Percentiles rank a stretch among this genome's conserved stretches.
Evolutionary conservation across 768 basidiomycete species (phyloP).

Genomic region (Boletus patriciae): DNA sequence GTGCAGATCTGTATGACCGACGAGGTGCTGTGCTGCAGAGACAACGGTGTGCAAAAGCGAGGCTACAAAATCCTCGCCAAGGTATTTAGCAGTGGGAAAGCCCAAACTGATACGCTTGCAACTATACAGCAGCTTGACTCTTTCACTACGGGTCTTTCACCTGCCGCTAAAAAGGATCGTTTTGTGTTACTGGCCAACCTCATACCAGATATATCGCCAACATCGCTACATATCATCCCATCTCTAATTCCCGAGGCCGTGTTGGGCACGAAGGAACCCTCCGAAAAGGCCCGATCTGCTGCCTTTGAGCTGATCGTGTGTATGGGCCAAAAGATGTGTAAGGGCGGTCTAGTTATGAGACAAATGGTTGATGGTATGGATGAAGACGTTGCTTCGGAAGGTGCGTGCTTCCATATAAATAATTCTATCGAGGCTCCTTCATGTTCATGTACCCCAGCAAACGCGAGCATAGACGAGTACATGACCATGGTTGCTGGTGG

Average conservation of each 20-base stretch:
- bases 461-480: conserved; percentile 85
- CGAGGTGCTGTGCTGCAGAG: conserved; percentile 69
- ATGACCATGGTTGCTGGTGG: conserved; percentile 97
- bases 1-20: conserved; percentile 68
- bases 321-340: conserved; percentile 91
- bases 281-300: conserved; percentile 83
- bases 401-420: conserved; percentile 21
- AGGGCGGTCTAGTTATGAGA: conserved; percentile 80
- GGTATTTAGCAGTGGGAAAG: conserved; percentile 63
- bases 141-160: conserved; percentile 59
- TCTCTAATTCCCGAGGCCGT: conserved; percentile 92
- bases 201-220: conserved; percentile 64
- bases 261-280: conserved; percentile 94
- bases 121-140: conserved; percentile 68
- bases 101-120: conserved; percentile 51
- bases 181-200: conserved; percentile 71
- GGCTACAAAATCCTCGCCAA: conserved; percentile 86
- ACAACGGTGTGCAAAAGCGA: conserved; percentile 93
- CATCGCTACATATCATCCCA: conserved; percentile 80
- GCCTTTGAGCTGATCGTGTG: conserved; percentile 88
- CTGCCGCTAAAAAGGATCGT: conserved; percentile 95
- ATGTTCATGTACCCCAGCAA: conserved; percentile 40
- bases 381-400: conserved; percentile 54
- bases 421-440: conserved; percentile 1
- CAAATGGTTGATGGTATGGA: conserved; percentile 82